Evolutionary conservation across 169 alveolate genomes (phyloP), one percentile per base, ranked within the genome.

Genomic region (Plasmodium ovale): DNA sequence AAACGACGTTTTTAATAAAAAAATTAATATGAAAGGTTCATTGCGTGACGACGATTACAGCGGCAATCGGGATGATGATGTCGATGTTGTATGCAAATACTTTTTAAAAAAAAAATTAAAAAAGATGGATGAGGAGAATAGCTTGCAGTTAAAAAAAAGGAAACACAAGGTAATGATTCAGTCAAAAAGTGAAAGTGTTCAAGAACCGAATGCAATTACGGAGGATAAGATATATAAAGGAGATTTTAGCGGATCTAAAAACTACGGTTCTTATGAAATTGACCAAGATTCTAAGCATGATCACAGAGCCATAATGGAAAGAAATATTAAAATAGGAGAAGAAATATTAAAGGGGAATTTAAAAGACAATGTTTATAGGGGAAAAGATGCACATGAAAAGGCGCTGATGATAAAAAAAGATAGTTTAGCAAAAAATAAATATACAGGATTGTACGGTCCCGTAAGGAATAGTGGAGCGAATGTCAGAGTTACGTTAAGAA

Each of bases 371-470:
- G 88, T 95, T 21, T 96, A 96, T 93, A 91, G 98, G 19, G 98
- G 98, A 33, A 77, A 87, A 39, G 98, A 96, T 21, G 98, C 98
- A 7, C 91, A 96, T 77, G 92, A 92, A 35, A 95, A 93, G 9
- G 94, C 94, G 51, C 73, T 94, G 60, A 93, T 88, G 82, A 87
- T 93, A 9, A 64, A 94, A 9, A 95, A 94, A 70, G 97, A 95
- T 44, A 96, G 95, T 64, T 87, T 95, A 31, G 93, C 96, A 0
- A 94, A 95, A 21, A 88, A 94, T 37, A 95, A 95, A 53, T 93
- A 91, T 73, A 95, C 98, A 5, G 98, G 98, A 3, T 84, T 95
- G 12, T 87, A 95, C 60, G 99, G 98, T 9, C 99, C 99, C 0
- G 94, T 96, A 4, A 88, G 97, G 19, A 96, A 95, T 10, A 92